Conservation (phyloP, 1,284 basidiomycete species). For the Austropuccinia psidii region DNA sequence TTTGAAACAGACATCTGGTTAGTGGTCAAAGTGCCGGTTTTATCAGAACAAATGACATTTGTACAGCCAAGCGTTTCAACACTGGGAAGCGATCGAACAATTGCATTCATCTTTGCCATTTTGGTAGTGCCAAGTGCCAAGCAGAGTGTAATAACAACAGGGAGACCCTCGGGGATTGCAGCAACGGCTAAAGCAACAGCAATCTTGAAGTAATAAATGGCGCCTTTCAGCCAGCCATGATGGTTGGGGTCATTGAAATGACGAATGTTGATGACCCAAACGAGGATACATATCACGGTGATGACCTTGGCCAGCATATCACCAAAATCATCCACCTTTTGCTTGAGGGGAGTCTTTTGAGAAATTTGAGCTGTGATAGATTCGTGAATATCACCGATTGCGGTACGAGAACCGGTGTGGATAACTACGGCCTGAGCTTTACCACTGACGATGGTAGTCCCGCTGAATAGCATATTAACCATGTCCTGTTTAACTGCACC, state of each 20-base stretch:
- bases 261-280: conserved; percentile 88
- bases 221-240: conserved; percentile 77
- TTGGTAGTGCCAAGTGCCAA: conserved; percentile 90
- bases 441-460: conserved; percentile 88
- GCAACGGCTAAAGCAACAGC: conserved; percentile 92
- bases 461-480: conserved; percentile 88
- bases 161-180: conserved; percentile 89
- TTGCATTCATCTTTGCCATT: conserved; percentile 96
- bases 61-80: conserved; percentile 94
- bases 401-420: conserved; percentile 73
- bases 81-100: conserved; percentile 87
- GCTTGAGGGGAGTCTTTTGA: conserved; percentile 89
- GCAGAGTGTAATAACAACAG: conserved; percentile 93
- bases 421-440: conserved; percentile 74
- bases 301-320: conserved; percentile 94
- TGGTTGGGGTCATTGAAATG: conserved; percentile 90
- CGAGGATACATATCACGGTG: conserved; percentile 84
- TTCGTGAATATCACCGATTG: conserved; percentile 89
- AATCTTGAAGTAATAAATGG: conserved; percentile 96
- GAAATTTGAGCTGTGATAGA: conserved; percentile 79
- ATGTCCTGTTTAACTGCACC: conserved; percentile 90
- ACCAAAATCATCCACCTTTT: conserved; percentile 92
- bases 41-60: conserved; percentile 94
- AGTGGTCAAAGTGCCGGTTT: conserved; percentile 59
- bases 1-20: conserved; percentile 91